These are phyloP conservation scores for Scheffersomyces segobiensis DNA, from an alignment of 1,139 yeast species.

Conservation along the genomic window DNA sequence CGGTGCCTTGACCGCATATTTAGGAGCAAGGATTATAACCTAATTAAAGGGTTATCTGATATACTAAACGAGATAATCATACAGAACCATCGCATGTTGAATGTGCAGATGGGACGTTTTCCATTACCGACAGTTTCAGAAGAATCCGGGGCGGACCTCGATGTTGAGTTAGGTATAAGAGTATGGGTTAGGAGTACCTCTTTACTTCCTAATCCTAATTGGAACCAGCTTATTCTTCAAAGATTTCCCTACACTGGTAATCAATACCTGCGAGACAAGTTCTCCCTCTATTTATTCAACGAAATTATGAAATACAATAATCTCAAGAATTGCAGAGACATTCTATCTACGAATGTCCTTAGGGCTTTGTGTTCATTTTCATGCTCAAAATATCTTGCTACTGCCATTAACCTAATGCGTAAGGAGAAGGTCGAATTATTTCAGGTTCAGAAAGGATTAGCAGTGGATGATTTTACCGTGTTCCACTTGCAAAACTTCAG, in stretches of 20 bases:
- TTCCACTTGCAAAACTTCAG: constrained; percentile 22
- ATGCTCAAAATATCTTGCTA: constrained; percentile 26
- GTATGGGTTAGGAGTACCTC: constrained; percentile 30
- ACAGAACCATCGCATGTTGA: constrained; percentile 7
- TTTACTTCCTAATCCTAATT: constrained; percentile 23
- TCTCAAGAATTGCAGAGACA: constrained; percentile 23
- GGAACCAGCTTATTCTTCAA: constrained; percentile 42
- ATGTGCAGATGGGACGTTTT: constrained; percentile 37
- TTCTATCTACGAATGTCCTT: constrained; percentile 22
- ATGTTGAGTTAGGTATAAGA: constrained; percentile 29
- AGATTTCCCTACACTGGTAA: constrained; percentile 45
- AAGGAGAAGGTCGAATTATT: constrained; percentile 19
- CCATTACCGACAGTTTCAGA: constrained; percentile 29
- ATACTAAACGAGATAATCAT: background rate
- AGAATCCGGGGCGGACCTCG: constrained; percentile 20
- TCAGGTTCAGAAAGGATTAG: constrained; percentile 14
- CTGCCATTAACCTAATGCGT: constrained; percentile 22
- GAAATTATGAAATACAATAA: constrained; percentile 25
- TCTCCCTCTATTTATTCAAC: constrained; percentile 28
- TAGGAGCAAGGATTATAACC: background rate
- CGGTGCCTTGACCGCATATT: background rate
- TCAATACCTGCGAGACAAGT: constrained; percentile 36
- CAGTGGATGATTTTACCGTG: constrained; percentile 19
- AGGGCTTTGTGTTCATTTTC: constrained; percentile 26
- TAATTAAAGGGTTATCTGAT: background rate